Percentiles rank a stretch among this genome's conserved stretches.
Evolutionary conservation across 2,329 filamentous ascomycete species (phyloP).

Genomic region (Aspergillus sp.): DNA sequence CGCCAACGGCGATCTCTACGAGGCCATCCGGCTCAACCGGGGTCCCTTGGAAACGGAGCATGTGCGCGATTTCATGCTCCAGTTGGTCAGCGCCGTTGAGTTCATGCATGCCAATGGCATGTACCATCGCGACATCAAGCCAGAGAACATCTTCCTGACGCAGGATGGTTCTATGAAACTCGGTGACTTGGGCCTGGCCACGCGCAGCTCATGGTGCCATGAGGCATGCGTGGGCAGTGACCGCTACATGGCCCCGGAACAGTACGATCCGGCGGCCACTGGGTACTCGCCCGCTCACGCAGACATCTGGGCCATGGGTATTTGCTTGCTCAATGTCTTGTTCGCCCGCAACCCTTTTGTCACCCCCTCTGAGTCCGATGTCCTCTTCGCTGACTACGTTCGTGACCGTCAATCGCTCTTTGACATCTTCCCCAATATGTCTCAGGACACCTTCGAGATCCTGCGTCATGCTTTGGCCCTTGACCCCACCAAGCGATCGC

Average conservation of each 20-base stretch:
- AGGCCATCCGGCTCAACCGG: constrained; percentile 82
- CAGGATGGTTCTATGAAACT: constrained; percentile 86
- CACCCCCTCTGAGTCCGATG: constrained; percentile 79
- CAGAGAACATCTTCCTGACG: constrained; percentile 95
- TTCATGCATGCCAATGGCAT: constrained; percentile 86
- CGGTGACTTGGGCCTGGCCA: constrained; percentile 91
- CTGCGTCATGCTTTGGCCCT: constrained; percentile 83
- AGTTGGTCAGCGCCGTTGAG: constrained; percentile 80
- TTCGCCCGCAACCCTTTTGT: constrained; percentile 97
- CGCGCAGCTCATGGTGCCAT: constrained; percentile 78
- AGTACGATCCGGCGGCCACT: constrained; percentile 78
- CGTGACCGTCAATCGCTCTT: constrained; percentile 93
- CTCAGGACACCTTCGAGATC: constrained; percentile 93
- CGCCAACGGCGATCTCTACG: constrained; percentile 89
- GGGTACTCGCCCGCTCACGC: constrained; percentile 91
- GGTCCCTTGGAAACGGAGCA: constrained; percentile 92
- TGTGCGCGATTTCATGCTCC: constrained; percentile 93
- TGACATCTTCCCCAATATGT: constrained; percentile 97
- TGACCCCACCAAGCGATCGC: constrained; percentile 79
- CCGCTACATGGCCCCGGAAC: constrained; percentile 97
- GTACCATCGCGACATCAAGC: constrained; percentile 97
- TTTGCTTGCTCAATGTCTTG: constrained; percentile 90
- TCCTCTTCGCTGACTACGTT: constrained; percentile 85
- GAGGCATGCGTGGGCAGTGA: constrained; percentile 94
- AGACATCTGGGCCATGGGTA: constrained; percentile 94